Evolutionary conservation across 2,329 filamentous ascomycete species (phyloP), one percentile per base, ranked within the genome.

Genomic region (Cyclaneusma minus): DNA sequence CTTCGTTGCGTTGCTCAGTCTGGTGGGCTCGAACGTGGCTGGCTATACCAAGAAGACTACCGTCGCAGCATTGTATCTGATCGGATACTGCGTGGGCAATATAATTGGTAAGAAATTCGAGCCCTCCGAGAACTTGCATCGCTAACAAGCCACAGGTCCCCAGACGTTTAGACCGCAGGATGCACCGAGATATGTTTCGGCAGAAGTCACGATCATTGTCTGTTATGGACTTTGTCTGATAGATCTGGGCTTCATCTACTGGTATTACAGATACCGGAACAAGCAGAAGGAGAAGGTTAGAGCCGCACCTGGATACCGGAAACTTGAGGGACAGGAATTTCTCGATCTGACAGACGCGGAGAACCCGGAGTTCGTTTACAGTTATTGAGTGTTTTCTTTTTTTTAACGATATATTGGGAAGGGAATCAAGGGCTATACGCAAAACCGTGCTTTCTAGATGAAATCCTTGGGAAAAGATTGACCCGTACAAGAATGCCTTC

Each of bases 31-130:
- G 10, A 63, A 63, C 30, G 45, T 55, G 3, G 55, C 54, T 5
- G 58, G 58, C 0, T 56, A 63, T 29, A 58, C 57, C 3, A 64
- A 63, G 43, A 61, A 62, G 32, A 54, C 58, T 13, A 58, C 56
- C 1, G 50, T 56, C 24, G 60, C 57, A 21, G 58, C 56, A 0
- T 36, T 62, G n/a, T 44, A 39, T 15, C 29, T 46, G 6, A 25
- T 34, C 14, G 26, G 29, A 3, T 36, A 35, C 20, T 39, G 37
- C 15, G 28, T 32, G 3, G 33, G 33, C 3, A 39, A 39, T 20
- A 36, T 36, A 16, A 30, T 41, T 53, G 21, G 50, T 13, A 47
- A 45, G 31, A 30, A 39, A 2, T 43, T 40, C 6, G 34, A 39
- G n/a, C 43, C 42, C 7, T 44, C 39, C 4, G 45, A 36, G 39